Evolutionary conservation across 768 basidiomycete species (phyloP), one percentile per base, ranked within the genome.

Genomic region (Mycena latifolia): DNA sequence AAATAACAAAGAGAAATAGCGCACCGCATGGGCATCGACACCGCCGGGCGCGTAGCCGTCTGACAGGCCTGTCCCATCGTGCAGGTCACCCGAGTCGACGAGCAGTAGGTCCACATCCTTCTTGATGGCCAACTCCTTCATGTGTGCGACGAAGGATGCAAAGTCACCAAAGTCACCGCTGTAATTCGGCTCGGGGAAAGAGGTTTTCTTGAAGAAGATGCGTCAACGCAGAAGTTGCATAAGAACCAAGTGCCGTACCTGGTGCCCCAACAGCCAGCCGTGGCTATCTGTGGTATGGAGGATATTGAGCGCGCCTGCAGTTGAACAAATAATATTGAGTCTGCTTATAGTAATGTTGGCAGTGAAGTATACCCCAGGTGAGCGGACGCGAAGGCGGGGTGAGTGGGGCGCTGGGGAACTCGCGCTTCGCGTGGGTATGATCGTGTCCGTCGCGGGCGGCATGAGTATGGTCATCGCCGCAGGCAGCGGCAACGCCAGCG

Each of bases 31-130:
- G 9, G 84, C 92, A 71, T 94, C 90, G 20, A 92, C 84, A 15
- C 89, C 87, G 12, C 91, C 90, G 0, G 86, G 70, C 9, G 91
- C 89, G 73, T 82, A 91, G 0, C 92, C 94, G 71, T 95, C 94
- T 3, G 88, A 87, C 22, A 94, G 80, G 0, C 93, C 94, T 65
- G 91, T 93, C 1, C 91, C 90, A 72, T 92, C 91, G 63, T 92
- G 92, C 2, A 92, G 71, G 73, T 92, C 91, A n/a, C 91, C 94
- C 57, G 89, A 88, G 71, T 95, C 93, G 20, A 96, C 87, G 18
- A 97, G 80, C 17, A 97, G 82, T 2, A 96, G 84, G 76, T 96
- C 95, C 27, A 94, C 92, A 41, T 92, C 89, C 60, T 88, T 88
- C 67, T 88, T 76, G 51, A 84, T 56, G 5, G 95, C 94, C 46